Evolutionary conservation across 306 rosid species (phyloP), one percentile per base, ranked within the genome.

Genomic region (Ceratonia siliqua): DNA sequence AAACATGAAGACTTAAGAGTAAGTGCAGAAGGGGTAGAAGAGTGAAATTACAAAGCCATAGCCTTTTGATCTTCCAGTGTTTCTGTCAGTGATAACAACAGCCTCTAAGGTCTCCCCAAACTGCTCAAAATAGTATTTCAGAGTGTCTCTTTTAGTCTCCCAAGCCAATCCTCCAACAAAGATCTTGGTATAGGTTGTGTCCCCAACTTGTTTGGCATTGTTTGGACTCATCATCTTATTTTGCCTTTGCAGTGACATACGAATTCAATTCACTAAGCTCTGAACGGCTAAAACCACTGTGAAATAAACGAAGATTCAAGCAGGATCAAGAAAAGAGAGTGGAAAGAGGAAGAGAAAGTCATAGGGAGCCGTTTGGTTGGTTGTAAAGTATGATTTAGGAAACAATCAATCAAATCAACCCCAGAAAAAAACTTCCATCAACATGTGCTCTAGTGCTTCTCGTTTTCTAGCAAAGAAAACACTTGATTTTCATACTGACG

Each of bases 121-220:
- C 79, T 84, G 90, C 66, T 81, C 90, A 72, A 87, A 87, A 57
- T 75, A 81, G 9, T 49, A 68, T 73, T 76, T 84, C 2, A 87
- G 45, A 1, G 77, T 57, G 66, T 87, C 86, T 71, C 79, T 87
- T 36, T 76, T 77, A 0, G 88, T 87, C 72, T 81, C 81, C 88
- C 90, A 87, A 25, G 90, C 88, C 45, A 87, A 61, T 5, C 90
- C 90, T 50, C 90, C 90, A 24, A 87, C 88, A 73, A 87, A 87
- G 80, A 87, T 84, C 85, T 84, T 86, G 38, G 87, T 83, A 73
- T 65, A 74, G 55, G 87, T 83, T 13, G 90, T 78, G 82, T 78
- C 85, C 35, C 77, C 76, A 70, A 53, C 50, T 14, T 73, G 86
- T 74, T 22, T 61, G 20, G 70, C 72, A 72, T 52, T 35, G 78